phyloP scores from a whole-genome alignment of 768 basidiomycete genomes.

The Tulasnella sp. region DNA sequence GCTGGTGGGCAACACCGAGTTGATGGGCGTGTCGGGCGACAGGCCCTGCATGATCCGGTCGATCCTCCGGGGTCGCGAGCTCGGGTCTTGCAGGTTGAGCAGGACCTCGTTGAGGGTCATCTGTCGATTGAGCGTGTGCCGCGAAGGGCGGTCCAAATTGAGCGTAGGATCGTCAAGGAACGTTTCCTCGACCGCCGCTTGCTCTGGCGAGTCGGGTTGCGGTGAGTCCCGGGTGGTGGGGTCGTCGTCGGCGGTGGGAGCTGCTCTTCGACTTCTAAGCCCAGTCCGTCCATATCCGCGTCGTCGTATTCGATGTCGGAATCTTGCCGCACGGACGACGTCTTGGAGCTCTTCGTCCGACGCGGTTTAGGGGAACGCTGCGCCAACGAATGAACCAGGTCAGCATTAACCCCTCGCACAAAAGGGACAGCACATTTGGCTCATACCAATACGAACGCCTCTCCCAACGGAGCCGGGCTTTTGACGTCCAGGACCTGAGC shows the following conservation, averaged over 20 bases:
- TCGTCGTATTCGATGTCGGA: not conserved
- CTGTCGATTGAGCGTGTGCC: not conserved
- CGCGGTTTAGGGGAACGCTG: constrained; percentile 22
- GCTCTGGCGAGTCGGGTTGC: not conserved
- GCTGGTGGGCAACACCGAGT: not conserved
- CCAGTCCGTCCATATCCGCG: not conserved
- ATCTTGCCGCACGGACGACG: not conserved
- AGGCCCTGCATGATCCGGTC: constrained; percentile 3
- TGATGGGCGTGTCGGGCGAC: constrained; percentile 12
- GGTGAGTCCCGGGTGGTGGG: not conserved
- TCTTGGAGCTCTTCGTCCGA: not conserved
- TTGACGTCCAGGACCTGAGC: constrained; percentile 7
- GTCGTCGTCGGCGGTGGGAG: not conserved
- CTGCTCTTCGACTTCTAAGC: not conserved
- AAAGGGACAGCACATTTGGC: not conserved
- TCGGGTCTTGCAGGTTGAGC: constrained; percentile 20
- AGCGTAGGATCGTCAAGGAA: not conserved
- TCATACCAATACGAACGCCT: constrained; percentile 8
- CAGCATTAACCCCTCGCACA: not conserved
- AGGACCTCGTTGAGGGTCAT: constrained; percentile 13
- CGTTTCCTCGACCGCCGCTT: not conserved
- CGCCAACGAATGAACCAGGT: not conserved
- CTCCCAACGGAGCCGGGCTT: not conserved
- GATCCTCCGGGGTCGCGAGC: constrained; percentile 10
- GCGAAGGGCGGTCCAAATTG: not conserved